Conservation (phyloP, 2,329 filamentous ascomycete species). For the Berkeleyomyces rouxiae region DNA sequence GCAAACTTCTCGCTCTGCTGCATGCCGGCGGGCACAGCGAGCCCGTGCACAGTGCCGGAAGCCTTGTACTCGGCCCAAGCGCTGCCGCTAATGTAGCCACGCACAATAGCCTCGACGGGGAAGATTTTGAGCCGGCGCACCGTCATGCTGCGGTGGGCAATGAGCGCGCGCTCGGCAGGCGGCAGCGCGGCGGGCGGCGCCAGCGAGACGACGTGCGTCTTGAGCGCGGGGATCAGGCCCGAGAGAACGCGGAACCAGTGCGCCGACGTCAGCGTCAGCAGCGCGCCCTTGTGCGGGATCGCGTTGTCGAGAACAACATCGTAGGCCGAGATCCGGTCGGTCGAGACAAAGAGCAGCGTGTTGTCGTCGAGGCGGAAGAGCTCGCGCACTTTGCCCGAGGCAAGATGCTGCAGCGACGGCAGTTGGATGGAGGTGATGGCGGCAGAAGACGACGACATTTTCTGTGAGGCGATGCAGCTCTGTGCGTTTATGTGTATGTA, state of each 20-base stretch:
- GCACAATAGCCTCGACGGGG: slow-evolving; percentile 66
- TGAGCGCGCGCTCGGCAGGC: slow-evolving; percentile 30
- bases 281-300: slow-evolving; percentile 35
- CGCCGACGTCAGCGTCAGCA: slow-evolving; percentile 30
- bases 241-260: slow-evolving; percentile 38
- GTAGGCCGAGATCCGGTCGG: slow-evolving; percentile 87
- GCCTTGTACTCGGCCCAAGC: slow-evolving; percentile 64
- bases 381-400: slow-evolving; percentile 57
- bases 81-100: slow-evolving; percentile 75
- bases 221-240: slow-evolving; percentile 29
- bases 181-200: slow-evolving; percentile 23
- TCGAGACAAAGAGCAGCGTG: slow-evolving; percentile 66
- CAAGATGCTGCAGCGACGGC: slow-evolving; percentile 22
- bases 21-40: slow-evolving; percentile 50
- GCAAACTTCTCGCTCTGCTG: slow-evolving; percentile 54
- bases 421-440: slow-evolving; percentile 20
- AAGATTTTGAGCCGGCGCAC: slow-evolving; percentile 59
- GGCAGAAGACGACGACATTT: slow-evolving; percentile 12
- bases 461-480: background rate
- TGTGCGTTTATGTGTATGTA: background rate
- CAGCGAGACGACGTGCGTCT: slow-evolving; percentile 35
- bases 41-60: slow-evolving; percentile 64
- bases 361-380: slow-evolving; percentile 47
- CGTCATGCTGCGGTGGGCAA: slow-evolving; percentile 57
- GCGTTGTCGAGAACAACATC: slow-evolving; percentile 75